phyloP scores from a whole-genome alignment of 495 filamentous ascomycete genomes.

The Apodospora peruviana region DNA sequence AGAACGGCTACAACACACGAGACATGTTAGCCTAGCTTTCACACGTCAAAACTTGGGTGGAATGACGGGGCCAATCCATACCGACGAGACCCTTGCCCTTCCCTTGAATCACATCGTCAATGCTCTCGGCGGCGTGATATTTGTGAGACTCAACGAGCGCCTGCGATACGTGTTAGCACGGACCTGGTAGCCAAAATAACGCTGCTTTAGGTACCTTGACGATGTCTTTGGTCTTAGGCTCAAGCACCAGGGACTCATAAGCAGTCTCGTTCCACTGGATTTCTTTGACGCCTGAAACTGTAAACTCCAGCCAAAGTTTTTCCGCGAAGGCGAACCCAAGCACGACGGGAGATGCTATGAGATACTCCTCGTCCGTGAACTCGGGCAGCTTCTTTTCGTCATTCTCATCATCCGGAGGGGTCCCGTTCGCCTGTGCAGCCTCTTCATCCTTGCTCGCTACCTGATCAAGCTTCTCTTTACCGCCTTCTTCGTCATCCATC shows the following conservation, averaged over 20 bases:
- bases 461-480: slow-evolving; percentile 61
- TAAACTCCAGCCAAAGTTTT: slow-evolving; percentile 90
- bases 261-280: slow-evolving; percentile 27
- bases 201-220: slow-evolving; percentile 51
- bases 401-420: slow-evolving; percentile 32
- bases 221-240: slow-evolving; percentile 25
- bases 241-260: slow-evolving; percentile 22
- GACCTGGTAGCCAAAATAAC: slow-evolving; percentile 33
- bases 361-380: slow-evolving; percentile 80
- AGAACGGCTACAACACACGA: slow-evolving; percentile 47
- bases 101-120: slow-evolving; percentile 53
- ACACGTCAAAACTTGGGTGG: not conserved
- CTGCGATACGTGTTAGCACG: slow-evolving; percentile 29
- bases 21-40: not conserved
- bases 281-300: slow-evolving; percentile 66
- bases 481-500: slow-evolving; percentile 51
- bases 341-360: slow-evolving; percentile 85
- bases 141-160: slow-evolving; percentile 26
- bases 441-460: slow-evolving; percentile 42
- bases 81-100: slow-evolving; percentile 49
- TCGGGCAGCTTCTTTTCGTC: slow-evolving; percentile 38
- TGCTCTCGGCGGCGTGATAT: slow-evolving; percentile 73
- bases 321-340: slow-evolving; percentile 90
- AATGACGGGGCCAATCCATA: slow-evolving; percentile 46
- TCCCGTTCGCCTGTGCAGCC: slow-evolving; percentile 29